A percentile compares a stretch with the other conserved stretches of the same genome.
These are phyloP conservation scores for Hypoxylon sp. DNA, from an alignment of 2,329 filamentous ascomycete genomes.

Conservation along the genomic window DNA sequence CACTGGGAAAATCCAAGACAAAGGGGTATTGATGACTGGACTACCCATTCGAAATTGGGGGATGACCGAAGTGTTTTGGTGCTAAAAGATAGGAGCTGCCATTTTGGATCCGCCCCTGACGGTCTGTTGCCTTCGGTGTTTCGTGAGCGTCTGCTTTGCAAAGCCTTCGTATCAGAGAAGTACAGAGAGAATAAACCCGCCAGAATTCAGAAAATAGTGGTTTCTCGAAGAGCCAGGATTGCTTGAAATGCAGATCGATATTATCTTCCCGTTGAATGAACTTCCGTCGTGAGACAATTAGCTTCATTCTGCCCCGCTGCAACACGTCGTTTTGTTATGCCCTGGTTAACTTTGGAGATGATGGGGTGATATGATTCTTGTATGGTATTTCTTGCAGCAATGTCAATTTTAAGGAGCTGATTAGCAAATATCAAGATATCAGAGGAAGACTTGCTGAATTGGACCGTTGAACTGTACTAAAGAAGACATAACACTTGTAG, in stretches of 20 bases:
- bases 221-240: not conserved
- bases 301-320: not conserved
- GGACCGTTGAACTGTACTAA: slow-evolving; percentile 3
- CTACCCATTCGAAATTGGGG: not conserved
- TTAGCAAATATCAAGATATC: not conserved
- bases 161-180: not conserved
- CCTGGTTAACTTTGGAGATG: not conserved
- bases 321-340: not conserved
- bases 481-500: slow-evolving; percentile 3
- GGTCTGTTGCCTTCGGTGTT: not conserved
- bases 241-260: not conserved
- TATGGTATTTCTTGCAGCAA: not conserved
- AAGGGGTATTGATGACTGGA: not conserved
- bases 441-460: slow-evolving; percentile 9
- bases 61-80: not conserved
- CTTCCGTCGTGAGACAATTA: not conserved
- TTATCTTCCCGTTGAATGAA: not conserved
- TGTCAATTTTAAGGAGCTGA: not conserved
- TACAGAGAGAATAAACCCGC: slow-evolving; percentile 7
- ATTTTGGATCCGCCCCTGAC: too few species aligned
- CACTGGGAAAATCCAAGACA: not conserved
- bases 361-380: slow-evolving; percentile 6
- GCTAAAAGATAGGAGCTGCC: too few species aligned
- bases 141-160: not conserved
- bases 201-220: not conserved